Conservation (phyloP, 2,329 filamentous ascomycete species). For the Zasmidium citrigriseum region DNA sequence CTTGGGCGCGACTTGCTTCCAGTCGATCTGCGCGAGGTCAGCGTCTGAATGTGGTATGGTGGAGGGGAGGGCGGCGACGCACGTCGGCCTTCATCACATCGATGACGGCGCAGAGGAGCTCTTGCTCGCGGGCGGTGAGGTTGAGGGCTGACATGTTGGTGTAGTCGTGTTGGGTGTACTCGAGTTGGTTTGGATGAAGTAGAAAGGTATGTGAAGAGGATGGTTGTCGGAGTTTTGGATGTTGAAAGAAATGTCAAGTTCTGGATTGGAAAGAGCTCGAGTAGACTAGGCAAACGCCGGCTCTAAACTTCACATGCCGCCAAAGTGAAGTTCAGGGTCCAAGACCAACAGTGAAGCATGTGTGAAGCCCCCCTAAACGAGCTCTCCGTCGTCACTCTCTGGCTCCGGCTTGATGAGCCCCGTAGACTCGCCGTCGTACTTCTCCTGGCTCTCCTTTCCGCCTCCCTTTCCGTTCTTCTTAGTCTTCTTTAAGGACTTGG, state of each 20-base stretch:
- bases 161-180: background rate
- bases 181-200: background rate
- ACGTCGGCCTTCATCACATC: slow-evolving; percentile 21
- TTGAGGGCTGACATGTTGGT: slow-evolving; percentile 18
- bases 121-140: slow-evolving; percentile 21
- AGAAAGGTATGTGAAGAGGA: background rate
- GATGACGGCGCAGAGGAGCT: slow-evolving; percentile 22
- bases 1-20: slow-evolving; percentile 19
- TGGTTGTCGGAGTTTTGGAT: background rate
- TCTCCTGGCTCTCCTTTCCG: background rate
- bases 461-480: background rate
- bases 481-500: too few species aligned
- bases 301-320: background rate
- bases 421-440: background rate
- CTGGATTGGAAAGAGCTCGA: background rate
- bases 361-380: too few species aligned
- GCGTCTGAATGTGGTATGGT: background rate
- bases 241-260: background rate
- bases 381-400: background rate
- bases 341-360: background rate
- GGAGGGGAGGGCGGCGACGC: background rate
- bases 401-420: background rate
- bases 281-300: background rate
- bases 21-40: slow-evolving; percentile 22
- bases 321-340: background rate